A percentile compares a stretch with the other conserved stretches of the same genome.
These are phyloP conservation scores for Dissophora globulifera DNA, from an alignment of 192 early-diverging fungal genomes.

Conservation along the genomic window DNA sequence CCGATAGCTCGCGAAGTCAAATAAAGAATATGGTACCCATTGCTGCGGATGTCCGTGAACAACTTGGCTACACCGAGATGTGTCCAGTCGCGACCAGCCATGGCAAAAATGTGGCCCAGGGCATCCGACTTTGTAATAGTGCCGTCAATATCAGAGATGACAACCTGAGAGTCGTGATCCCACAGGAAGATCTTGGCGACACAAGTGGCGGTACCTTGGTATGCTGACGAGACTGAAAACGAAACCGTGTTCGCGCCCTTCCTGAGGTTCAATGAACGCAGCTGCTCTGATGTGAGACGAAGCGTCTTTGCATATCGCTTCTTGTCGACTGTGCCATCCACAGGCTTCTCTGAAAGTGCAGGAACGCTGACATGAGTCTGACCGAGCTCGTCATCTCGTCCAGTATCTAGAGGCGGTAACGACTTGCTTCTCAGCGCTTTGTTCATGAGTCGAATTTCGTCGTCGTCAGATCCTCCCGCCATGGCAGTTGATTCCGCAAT, in stretches of 20 bases:
- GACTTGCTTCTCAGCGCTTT: constrained; percentile 46
- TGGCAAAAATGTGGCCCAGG: constrained; percentile 95
- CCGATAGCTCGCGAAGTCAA: constrained; percentile 96
- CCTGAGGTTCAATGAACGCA: constrained; percentile 80
- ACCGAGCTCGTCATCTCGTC: constrained; percentile 2
- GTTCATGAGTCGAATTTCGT: constrained; percentile 18
- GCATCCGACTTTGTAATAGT: constrained; percentile 99
- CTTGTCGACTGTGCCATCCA: neutral
- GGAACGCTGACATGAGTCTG: constrained; percentile 32
- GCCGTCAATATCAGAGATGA: constrained; percentile 98
- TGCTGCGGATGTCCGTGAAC: constrained; percentile 92
- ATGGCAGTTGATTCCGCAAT: neutral
- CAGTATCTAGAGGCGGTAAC: constrained; percentile 32
- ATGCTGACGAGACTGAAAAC: constrained; percentile 83
- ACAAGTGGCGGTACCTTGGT: constrained; percentile 83
- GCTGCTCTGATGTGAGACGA: constrained; percentile 91
- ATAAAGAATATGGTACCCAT: constrained; percentile 96
- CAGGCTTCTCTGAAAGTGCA: constrained; percentile 19
- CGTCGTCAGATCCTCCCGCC: constrained; percentile 22
- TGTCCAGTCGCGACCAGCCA: constrained; percentile 98
- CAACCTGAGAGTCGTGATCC: constrained; percentile 83
- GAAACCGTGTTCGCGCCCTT: constrained; percentile 90
- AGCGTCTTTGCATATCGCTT: constrained; percentile 88
- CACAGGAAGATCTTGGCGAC: constrained; percentile 91
- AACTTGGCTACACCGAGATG: constrained; percentile 96